Base-by-base conservation (phyloP, 805 yeast species). In the Sugiyamaella lignohabitans region DNA sequence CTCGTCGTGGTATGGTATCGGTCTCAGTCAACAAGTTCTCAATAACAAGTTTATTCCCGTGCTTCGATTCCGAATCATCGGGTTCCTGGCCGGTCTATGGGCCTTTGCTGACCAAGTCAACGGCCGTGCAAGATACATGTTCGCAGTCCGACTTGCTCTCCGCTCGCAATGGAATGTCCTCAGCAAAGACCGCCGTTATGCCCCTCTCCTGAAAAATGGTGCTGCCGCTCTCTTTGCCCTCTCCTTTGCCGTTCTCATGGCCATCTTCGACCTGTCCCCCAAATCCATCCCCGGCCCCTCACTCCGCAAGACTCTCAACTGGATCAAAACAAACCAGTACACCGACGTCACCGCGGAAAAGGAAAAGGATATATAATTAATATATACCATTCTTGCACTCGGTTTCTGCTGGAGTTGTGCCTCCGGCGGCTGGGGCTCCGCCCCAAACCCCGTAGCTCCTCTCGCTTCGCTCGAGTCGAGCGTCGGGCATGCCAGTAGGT, bases 71-170 rank as follows among this genome's bases (percentile, higher is more conserved):
- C 52, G 65, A 21, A 37, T 67, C 32, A 64, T 69, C 47, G 73
- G 72, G n/a, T 60, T 66, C 49, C 45, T 64, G 37, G 63, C 69
- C n/a, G 73, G 73, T 2, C 57, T 67, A 40, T 67, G 71, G 70
- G 68, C 70, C 1, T 55, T 62, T 23, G 39, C 66, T 20, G 69
- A 64, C 51, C 65, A 59, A 42, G 57, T 56, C 38, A 49, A 52
- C 35, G 67, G 67, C 48, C 55, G 62, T 34, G 49, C 61, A 10
- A 58, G 67, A 48, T 65, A 60, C 50, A 52, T 62, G 47, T 67
- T 62, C 50, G 59, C 64, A 14, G 54, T 62, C 19, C 52, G 73
- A 16, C 53, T 66, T 53, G 72, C 71, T 2, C 44, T 64, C 20
- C 50, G 63, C 45, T 59, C 71, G 11, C 63, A 65, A 53, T 67